phyloP scores from a whole-genome alignment of 2,329 filamentous ascomycete genomes.

The Paraphoma sp. region DNA sequence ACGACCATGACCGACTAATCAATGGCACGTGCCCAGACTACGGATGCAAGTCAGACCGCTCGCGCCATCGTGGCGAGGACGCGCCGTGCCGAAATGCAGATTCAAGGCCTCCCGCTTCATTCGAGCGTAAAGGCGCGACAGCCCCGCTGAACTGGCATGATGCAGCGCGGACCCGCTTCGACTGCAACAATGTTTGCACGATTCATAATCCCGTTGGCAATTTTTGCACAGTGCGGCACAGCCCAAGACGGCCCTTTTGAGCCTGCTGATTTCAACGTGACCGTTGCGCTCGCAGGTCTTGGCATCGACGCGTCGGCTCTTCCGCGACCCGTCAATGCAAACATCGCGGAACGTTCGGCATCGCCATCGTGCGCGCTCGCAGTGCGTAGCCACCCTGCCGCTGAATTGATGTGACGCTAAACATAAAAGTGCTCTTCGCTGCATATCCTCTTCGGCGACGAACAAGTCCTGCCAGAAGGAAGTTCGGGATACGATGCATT shows the following conservation, averaged over 20 bases:
- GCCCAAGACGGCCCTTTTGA: slow-evolving; percentile 15
- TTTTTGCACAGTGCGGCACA: not conserved
- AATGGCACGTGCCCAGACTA: too few relatives aligned
- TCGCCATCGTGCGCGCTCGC: slow-evolving; percentile 24
- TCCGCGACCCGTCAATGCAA: slow-evolving; percentile 13
- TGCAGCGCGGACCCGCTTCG: not conserved
- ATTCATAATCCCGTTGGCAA: not conserved
- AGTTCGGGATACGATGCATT: slow-evolving; percentile 26
- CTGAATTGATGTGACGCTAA: not conserved
- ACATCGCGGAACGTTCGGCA: slow-evolving; percentile 8
- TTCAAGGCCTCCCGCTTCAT: not conserved
- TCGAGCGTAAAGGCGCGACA: not conserved
- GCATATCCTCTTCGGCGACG: slow-evolving; percentile 14
- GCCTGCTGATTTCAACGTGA: slow-evolving; percentile 23
- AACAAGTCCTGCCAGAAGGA: slow-evolving; percentile 18
- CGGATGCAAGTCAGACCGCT: not conserved
- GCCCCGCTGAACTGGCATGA: not conserved
- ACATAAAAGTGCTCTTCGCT: slow-evolving; percentile 25
- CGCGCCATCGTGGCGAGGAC: not conserved
- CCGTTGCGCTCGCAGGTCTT: slow-evolving; percentile 21
- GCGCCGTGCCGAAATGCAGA: not conserved
- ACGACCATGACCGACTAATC: too few relatives aligned
- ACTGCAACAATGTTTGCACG: not conserved
- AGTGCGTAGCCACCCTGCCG: slow-evolving; percentile 12
- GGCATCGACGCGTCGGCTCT: slow-evolving; percentile 24